Evolutionary conservation across 1,284 basidiomycete species (phyloP), one percentile per base, ranked within the genome.

Genomic region (Ceratobasidium sp.): DNA sequence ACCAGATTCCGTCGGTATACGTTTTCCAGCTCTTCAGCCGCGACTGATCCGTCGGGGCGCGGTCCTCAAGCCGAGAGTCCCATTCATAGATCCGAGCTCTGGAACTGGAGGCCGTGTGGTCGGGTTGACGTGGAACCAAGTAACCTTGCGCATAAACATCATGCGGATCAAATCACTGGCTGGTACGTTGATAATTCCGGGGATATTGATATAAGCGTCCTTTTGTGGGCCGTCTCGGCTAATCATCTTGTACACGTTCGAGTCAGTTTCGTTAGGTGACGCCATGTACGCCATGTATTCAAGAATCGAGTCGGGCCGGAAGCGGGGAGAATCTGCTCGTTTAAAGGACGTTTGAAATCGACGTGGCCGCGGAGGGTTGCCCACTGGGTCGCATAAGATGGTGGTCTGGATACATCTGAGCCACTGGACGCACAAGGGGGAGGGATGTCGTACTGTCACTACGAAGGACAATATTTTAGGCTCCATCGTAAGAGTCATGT

Each of bases 401-500:
- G 54, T 31, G 5, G 54, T 56, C 54, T 56, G 24, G 19, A 14
- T 56, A n/a, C 6, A 37, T 8, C 27, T 37, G 27, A 31, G 51
- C 8, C 22, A 24, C 54, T 8, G 13, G 19, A 29, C 6, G 31
- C 27, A 16, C 13, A 31, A 31, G 19, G 8, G 9, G 14, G 4
- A 54, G 2, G 6, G 2, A n/a, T 54, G n/a, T 8, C 56, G 5
- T 39, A 61, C 58, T 8, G 37, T 24, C 11, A 65, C 24, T 4
- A 14, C 48, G 22, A 65, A 51, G 0, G 43, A 37, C 46, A 65
- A 7, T 0, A 51, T 65, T 39, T 14, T 65, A 4, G 49, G 27
- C 31, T 65, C 46, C 48, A 51, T 65, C 22, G 63, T 34, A 51
- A 65, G 46, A 3, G 48, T 22, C 63, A 65, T 65, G 37, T 51